Evolutionary conservation across 768 basidiomycete species (phyloP), one percentile per base, ranked within the genome.

Genomic region (Leccinum incarnatum): DNA sequence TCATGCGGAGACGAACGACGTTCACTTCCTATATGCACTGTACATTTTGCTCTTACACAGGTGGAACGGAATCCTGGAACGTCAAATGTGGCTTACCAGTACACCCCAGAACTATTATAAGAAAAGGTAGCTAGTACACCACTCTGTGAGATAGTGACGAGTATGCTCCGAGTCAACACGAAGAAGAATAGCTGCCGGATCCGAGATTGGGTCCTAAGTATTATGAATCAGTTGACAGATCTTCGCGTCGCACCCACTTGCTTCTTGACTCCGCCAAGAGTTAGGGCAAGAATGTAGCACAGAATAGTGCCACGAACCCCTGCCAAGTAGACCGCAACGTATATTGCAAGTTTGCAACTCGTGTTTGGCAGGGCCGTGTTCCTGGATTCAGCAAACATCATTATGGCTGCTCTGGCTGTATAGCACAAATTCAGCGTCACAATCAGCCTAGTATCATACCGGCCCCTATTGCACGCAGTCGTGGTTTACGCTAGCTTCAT

Each of bases 111-210:
- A 36, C 52, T 42, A 14, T 51, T 45, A 30, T 37, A 15, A 25
- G 37, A 30, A 25, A 57, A 55, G 25, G 36, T 15, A 23, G 46
- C 45, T 17, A 56, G 29, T 29, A 29, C 29, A 29, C 29, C 15
- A 1, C 58, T 52, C 46, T 62, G 63, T 19, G 58, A 25, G 34
- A 59, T 30, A 30, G 54, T 66, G 25, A 55, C 60, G 23, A 65
- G 59, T 48, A 62, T 29, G 29, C 65, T 61, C 8, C 61, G 56
- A 46, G 37, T 58, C 25, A 60, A 36, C 14, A 62, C 19, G 34
- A 65, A 60, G 40, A 60, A 48, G 32, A 62, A 63, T 7, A 55
- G 30, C 7, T 51, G 21, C 25, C 49, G 52, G 37, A 65, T 46
- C 30, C 57, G 37, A 40, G 53, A 55, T 25, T 45, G 46, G 40